Percentiles rank a stretch among this genome's conserved stretches.
These are phyloP conservation scores for Crithidia sp. DNA, from an alignment of 208 protist genomes.

Conservation along the genomic window DNA sequence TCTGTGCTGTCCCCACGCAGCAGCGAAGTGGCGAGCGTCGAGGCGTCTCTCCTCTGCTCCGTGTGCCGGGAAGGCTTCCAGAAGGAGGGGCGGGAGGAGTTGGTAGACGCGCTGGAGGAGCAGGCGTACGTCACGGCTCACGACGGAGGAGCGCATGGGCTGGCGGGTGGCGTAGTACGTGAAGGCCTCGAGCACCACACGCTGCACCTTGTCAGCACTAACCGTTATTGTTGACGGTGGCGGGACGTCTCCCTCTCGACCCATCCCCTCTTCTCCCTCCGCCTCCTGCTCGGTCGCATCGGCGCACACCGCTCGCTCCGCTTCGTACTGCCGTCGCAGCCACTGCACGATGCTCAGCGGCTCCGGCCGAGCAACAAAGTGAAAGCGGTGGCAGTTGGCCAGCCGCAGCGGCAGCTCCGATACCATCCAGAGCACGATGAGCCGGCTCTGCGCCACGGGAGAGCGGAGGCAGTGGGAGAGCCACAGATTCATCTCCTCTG, in stretches of 20 bases:
- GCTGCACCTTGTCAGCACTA: conserved; percentile 15
- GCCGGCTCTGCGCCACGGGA: conserved; percentile 14
- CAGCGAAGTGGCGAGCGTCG: conserved; percentile 71
- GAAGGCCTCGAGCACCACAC: conserved; percentile 41
- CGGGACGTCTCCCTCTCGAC: neutral
- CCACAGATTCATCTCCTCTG: conserved; percentile 52
- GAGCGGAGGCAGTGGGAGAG: conserved; percentile 49
- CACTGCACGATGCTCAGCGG: conserved; percentile 45
- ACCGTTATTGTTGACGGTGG: neutral
- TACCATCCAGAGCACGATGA: conserved; percentile 74
- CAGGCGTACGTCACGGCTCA: conserved; percentile 59
- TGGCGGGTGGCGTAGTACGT: conserved; percentile 71
- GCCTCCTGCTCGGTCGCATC: neutral
- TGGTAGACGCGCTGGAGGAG: conserved; percentile 73
- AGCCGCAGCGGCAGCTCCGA: conserved; percentile 71
- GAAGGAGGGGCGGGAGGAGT: conserved; percentile 54
- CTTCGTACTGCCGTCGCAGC: conserved; percentile 41
- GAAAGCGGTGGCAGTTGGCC: conserved; percentile 77
- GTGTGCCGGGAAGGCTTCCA: conserved; percentile 7
- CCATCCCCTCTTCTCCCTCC: neutral
- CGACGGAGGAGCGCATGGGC: conserved; percentile 75
- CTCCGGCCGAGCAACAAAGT: conserved; percentile 64
- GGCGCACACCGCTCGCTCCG: conserved; percentile 2
- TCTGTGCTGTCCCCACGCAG: conserved; percentile 52
- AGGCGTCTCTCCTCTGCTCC: conserved; percentile 16